Conservation (phyloP, 2,329 filamentous ascomycete genomes). For the Fonsecaea erecta region DNA sequence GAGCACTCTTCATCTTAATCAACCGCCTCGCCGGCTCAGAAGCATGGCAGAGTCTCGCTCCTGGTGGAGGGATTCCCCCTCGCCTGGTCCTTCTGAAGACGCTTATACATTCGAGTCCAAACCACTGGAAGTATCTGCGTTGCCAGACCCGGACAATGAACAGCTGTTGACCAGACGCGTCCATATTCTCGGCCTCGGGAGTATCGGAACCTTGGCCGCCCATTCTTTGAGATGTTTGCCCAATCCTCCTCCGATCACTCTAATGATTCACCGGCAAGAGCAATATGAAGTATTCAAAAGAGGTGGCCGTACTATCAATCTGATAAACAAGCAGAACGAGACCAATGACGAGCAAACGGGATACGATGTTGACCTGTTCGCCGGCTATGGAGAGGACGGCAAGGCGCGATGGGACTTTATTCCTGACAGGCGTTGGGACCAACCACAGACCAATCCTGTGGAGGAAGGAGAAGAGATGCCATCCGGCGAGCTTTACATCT, state of each 20-base stretch:
- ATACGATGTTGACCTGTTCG: conserved; percentile 50
- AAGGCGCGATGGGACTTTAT: conserved; percentile 21
- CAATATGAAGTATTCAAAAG: conserved; percentile 44
- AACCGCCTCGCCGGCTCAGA: conserved; percentile 10
- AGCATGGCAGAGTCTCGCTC: conserved; percentile 33
- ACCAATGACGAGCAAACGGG: conserved; percentile 50
- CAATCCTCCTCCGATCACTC: conserved; percentile 72
- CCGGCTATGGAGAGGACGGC: conserved; percentile 8
- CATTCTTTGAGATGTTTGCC: conserved; percentile 67
- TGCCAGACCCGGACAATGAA: conserved; percentile 29
- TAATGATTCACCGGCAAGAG: conserved; percentile 70
- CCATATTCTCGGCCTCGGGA: conserved; percentile 79
- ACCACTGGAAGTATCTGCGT: conserved; percentile 15
- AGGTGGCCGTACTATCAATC: conserved; percentile 38
- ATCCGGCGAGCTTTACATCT: conserved; percentile 59
- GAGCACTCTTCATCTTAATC: not conserved
- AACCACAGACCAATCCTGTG: conserved; percentile 26
- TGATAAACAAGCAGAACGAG: conserved; percentile 47
- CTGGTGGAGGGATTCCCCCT: conserved; percentile 29
- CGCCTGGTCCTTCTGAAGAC: not conserved
- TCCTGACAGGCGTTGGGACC: conserved; percentile 35
- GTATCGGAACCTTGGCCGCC: conserved; percentile 79
- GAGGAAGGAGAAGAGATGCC: conserved; percentile 26
- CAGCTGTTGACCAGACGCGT: conserved; percentile 56
- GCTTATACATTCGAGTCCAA: conserved; percentile 21